phyloP scores from a whole-genome alignment of 2,329 filamentous ascomycete species.

The Penicillium corylophilum region DNA sequence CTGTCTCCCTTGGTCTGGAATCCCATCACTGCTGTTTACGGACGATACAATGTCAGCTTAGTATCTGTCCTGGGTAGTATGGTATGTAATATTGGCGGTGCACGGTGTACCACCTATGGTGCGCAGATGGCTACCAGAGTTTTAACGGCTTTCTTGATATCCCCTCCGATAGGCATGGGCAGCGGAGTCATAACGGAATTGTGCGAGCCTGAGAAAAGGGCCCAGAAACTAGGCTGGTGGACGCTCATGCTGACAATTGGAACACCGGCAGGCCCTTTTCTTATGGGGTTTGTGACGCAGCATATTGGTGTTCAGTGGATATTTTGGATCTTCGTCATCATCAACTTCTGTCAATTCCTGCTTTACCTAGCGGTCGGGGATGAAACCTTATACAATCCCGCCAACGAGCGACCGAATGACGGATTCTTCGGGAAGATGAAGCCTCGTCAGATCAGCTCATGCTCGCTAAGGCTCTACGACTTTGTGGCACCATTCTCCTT shows the following conservation, averaged over 20 bases:
- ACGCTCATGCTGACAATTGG: conserved; percentile 51
- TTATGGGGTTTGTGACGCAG: conserved; percentile 45
- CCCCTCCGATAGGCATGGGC: conserved; percentile 52
- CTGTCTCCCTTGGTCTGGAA: conserved; percentile 55
- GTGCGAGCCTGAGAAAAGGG: conserved; percentile 54
- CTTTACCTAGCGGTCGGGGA: conserved; percentile 53
- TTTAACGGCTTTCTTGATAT: conserved; percentile 53
- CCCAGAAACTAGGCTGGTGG: conserved; percentile 55
- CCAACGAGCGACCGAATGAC: conserved; percentile 35
- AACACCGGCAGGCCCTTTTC: conserved; percentile 38
- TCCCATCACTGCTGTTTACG: conserved; percentile 53
- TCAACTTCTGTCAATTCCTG: conserved; percentile 55
- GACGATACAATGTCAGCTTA: conserved; percentile 54
- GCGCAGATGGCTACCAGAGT: conserved; percentile 52
- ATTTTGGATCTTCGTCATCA: conserved; percentile 58
- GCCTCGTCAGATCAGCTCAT: conserved; percentile 49
- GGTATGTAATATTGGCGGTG: conserved; percentile 55
- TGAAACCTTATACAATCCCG: conserved; percentile 53
- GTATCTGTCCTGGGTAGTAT: conserved; percentile 49
- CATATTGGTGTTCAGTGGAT: conserved; percentile 57
- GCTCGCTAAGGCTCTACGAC: conserved; percentile 45
- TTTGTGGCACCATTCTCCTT: conserved; percentile 52
- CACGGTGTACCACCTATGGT: conserved; percentile 47
- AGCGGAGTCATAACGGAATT: conserved; percentile 55
- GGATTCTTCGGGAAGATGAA: conserved; percentile 37